Conservation (phyloP, 805 yeast species). For the Wickerhamia fluorescens region DNA sequence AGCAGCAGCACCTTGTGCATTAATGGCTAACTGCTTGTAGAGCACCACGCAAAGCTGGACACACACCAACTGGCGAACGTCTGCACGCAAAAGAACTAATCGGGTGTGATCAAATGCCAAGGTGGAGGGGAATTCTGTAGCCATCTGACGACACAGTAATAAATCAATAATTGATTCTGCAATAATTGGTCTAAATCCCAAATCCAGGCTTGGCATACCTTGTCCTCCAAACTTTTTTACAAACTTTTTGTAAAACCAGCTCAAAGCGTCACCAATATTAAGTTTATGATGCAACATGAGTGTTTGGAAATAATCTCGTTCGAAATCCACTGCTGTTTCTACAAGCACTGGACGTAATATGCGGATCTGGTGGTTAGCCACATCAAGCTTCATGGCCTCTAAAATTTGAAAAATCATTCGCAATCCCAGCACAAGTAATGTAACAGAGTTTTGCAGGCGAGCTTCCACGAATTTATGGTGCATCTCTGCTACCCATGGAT, state of each 20-base stretch:
- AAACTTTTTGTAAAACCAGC: conserved; percentile 52
- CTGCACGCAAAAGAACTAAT: conserved; percentile 71
- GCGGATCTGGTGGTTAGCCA: conserved; percentile 90
- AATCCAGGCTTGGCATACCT: conserved; percentile 3
- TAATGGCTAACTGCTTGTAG: conserved; percentile 56
- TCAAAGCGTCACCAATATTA: conserved; percentile 51
- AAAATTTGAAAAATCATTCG: conserved; percentile 72
- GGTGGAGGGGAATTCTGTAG: conserved; percentile 74
- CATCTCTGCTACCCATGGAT: conserved; percentile 83
- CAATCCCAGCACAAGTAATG: conserved; percentile 63
- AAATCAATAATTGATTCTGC: conserved; percentile 53
- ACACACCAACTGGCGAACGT: conserved; percentile 78
- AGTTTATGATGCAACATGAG: conserved; percentile 49
- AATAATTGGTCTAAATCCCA: conserved; percentile 29
- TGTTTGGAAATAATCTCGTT: conserved; percentile 69
- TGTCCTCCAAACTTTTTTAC: conserved; percentile 9
- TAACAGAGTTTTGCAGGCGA: conserved; percentile 36
- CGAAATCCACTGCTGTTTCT: conserved; percentile 84
- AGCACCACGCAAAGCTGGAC: conserved; percentile 65
- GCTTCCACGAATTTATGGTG: conserved; percentile 49
- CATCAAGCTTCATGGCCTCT: conserved; percentile 92
- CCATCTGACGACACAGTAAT: conserved; percentile 74
- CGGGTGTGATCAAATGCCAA: conserved; percentile 81
- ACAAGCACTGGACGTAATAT: conserved; percentile 76
- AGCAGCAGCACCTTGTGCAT: conserved; percentile 16